These are phyloP conservation scores for Candida golubevii DNA, from an alignment of 805 yeast genomes.

Conservation along the genomic window DNA sequence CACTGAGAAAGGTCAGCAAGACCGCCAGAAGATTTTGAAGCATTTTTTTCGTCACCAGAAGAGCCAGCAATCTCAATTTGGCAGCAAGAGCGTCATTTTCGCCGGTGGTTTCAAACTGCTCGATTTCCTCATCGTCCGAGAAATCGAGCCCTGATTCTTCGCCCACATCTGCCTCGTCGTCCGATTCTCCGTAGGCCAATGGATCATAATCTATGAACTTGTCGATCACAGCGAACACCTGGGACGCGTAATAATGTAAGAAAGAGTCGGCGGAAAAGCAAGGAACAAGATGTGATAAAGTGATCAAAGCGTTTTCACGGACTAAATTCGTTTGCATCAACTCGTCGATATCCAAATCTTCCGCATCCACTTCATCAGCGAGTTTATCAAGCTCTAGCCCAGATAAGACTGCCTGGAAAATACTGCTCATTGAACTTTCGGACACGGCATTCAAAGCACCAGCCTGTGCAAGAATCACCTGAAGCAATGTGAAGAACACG, in stretches of 20 bases:
- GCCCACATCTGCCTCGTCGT: slow-evolving; percentile 29
- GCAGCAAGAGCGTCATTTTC: slow-evolving; percentile 48
- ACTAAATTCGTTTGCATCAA: slow-evolving; percentile 41
- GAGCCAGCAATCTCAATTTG: slow-evolving; percentile 56
- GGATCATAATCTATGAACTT: slow-evolving; percentile 32
- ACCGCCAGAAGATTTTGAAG: slow-evolving; percentile 34
- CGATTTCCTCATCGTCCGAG: slow-evolving; percentile 39
- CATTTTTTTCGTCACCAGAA: slow-evolving; percentile 37
- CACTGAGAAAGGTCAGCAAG: slow-evolving; percentile 31
- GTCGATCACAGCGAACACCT: slow-evolving; percentile 17
- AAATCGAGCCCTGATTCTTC: slow-evolving; percentile 21
- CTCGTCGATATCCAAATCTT: slow-evolving; percentile 42
- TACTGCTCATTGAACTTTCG: background rate
- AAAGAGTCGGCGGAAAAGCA: slow-evolving; percentile 12
- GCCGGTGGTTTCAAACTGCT: slow-evolving; percentile 35
- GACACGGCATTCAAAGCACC: slow-evolving; percentile 5
- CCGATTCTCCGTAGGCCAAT: slow-evolving; percentile 21
- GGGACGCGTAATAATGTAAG: slow-evolving; percentile 6
- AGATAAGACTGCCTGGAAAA: slow-evolving; percentile 5
- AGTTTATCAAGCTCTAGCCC: slow-evolving; percentile 5
- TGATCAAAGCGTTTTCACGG: slow-evolving; percentile 48
- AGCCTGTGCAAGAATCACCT: slow-evolving; percentile 10
- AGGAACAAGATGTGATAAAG: slow-evolving; percentile 32
- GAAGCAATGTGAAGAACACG: slow-evolving; percentile 8
- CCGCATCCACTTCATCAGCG: slow-evolving; percentile 14